Evolutionary conservation across 768 basidiomycete species (phyloP), one percentile per base, ranked within the genome.

Genomic region (Termitomyces sp.): DNA sequence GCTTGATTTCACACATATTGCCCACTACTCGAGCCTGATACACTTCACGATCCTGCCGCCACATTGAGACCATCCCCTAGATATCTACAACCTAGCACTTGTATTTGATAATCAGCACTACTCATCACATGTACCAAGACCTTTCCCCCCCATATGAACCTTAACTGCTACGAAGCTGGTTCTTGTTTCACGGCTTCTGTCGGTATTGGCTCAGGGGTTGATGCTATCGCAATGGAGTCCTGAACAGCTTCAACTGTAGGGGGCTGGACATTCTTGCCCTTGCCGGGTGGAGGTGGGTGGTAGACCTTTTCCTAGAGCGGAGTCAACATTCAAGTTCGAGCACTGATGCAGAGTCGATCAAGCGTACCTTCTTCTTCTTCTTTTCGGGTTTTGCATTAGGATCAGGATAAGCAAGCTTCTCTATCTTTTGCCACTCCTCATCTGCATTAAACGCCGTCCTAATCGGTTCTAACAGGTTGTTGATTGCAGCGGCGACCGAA

Each of bases 401-500:
- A 69, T 87, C 82, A 1, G 94, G 94, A 75, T 98, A 99, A 12
- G 94, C 97, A 22, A 87, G 72, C 65, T 78, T 81, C 67, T 88
- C 88, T 6, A 87, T 75, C 65, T 76, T 76, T 71, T 90, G 84
- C 86, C 92, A 98, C 68, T 92, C 92, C 64, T 87, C 80, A 65
- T 83, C 85, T 61, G 75, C 82, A 64, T 87, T 80, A 66, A 92
- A 98, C 52, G 84, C 80, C 61, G 84, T 81, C 61, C 88, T 82
- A 50, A 99, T 86, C 0, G 96, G 95, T 20, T 83, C 84, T 57
- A 98, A 72, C 44, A 99, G 73, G 26, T 77, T 77, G 66, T 82
- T 80, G 68, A 98, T 86, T 13, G 84, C 87, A 35, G 85, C 83
- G 44, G 82, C 80, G 16, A 96, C 91, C 0, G 84, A 80, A 4